Evolutionary conservation across 1,284 basidiomycete species (phyloP), one percentile per base, ranked within the genome.

Genomic region (Apiotrichum akiyoshidainum): DNA sequence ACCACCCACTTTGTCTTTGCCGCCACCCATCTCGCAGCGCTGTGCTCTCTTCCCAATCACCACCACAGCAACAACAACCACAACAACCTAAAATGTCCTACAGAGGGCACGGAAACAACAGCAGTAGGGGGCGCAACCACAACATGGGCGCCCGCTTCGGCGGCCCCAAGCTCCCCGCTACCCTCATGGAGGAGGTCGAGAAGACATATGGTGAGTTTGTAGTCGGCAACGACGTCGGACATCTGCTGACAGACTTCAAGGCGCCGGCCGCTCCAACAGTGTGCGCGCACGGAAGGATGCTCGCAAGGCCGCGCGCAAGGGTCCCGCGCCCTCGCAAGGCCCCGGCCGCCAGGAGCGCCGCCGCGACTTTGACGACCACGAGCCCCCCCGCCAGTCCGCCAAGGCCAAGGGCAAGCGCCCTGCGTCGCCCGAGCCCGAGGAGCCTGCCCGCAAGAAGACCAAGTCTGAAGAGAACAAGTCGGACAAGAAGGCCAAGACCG

Each of bases 101-200:
- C 39, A 50, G 48, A 13, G 48, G 37, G 8, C 42, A n/a, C 37
- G 46, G 45, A 46, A 46, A 46, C 21, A 9, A 17, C 31, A 10
- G 46, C 5, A n/a, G 10, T 4, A n/a, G 46, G 26, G 16, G 14
- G 4, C 40, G 46, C 34, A 16, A 22, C 26, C 26, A 31, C 26
- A 31, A 22, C 35, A 11, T 35, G 11, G 48, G 48, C 10, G 19
- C 48, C 35, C 48, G 48, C 35, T 50, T 39, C 13, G 48, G 48
- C 34, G 48, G 35, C 10, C 71, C 74, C 19, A 67, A 72, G 49
- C 60, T 78, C 11, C 76, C 76, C 1, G 59, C 70, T 4, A 52
- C 61, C 5, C 63, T 78, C 34, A 52, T 69, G 54, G 69, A 67
- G 4, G 64, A 78, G 54, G 68, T 76, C 1, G 67, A 73, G 34